Percentiles rank a stretch among this genome's conserved stretches.
phyloP scores from a whole-genome alignment of 495 filamentous ascomycete species.

The Sporormia fimetaria region DNA sequence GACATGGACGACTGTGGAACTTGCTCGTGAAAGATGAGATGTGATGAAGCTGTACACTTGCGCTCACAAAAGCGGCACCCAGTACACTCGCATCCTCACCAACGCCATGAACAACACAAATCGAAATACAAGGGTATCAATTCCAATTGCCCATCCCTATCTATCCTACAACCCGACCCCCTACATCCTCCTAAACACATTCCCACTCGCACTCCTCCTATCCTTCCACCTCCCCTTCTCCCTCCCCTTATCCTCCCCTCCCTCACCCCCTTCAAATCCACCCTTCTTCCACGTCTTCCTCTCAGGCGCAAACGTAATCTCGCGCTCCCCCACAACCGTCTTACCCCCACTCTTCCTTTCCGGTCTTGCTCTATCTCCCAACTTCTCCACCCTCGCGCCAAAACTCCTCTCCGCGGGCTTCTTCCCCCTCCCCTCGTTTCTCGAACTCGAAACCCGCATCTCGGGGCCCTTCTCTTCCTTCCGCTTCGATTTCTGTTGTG shows the following conservation, averaged over 20 bases:
- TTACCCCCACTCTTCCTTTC: slow-evolving; percentile 18
- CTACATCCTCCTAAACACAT: slow-evolving; percentile 53
- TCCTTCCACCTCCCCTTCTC: slow-evolving; percentile 35
- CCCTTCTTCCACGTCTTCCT: slow-evolving; percentile 41
- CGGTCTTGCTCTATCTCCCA: slow-evolving; percentile 38
- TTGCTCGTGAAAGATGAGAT: too few relatives aligned
- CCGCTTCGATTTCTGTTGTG: slow-evolving; percentile 32
- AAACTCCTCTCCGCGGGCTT: slow-evolving; percentile 50
- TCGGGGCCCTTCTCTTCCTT: too few relatives aligned
- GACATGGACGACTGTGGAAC: too few relatives aligned
- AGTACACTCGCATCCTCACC: too few relatives aligned
- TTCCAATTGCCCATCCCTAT: neutral
- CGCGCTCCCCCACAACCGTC: slow-evolving; percentile 67
- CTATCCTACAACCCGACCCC: neutral
- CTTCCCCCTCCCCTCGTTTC: slow-evolving; percentile 29
- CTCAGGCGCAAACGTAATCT: slow-evolving; percentile 71
- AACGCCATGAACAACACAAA: too few relatives aligned
- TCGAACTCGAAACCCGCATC: slow-evolving; percentile 48
- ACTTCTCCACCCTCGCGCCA: slow-evolving; percentile 51
- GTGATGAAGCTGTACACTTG: too few relatives aligned
- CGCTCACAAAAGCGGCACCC: too few relatives aligned
- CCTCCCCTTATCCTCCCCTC: too few relatives aligned
- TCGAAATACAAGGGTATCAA: too few relatives aligned
- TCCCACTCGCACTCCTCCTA: slow-evolving; percentile 60
- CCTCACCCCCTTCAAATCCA: too few relatives aligned